Conservation (phyloP, 2,329 filamentous ascomycete genomes). For the Penicillium sp. region DNA sequence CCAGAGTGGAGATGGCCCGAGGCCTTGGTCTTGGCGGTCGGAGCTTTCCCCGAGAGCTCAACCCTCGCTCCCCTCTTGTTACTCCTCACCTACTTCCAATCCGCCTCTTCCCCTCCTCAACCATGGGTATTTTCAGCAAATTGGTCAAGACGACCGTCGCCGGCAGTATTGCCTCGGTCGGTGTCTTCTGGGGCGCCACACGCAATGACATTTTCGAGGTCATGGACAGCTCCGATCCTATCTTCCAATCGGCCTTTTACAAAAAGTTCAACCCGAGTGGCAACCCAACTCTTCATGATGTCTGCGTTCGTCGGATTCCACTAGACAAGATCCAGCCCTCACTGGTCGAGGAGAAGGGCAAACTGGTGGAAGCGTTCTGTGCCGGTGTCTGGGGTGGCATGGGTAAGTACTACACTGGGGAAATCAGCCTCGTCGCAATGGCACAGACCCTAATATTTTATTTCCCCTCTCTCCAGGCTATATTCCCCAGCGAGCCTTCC, state of each 20-base stretch:
- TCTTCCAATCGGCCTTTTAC: constrained; percentile 53
- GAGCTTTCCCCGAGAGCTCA: constrained; percentile 5
- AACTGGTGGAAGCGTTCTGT: constrained; percentile 58
- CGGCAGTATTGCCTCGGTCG: constrained; percentile 43
- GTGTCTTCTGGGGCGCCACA: constrained; percentile 47
- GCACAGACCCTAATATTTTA: background rate
- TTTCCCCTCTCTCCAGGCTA: constrained; percentile 20
- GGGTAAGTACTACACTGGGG: constrained; percentile 41
- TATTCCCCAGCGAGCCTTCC: constrained; percentile 49
- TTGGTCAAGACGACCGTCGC: constrained; percentile 39
- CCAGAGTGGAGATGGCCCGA: background rate
- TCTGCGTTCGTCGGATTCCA: constrained; percentile 55
- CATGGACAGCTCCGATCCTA: constrained; percentile 51
- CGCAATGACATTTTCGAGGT: constrained; percentile 50
- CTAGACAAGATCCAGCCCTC: constrained; percentile 57
- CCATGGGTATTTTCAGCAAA: constrained; percentile 49
- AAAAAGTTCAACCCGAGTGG: constrained; percentile 52
- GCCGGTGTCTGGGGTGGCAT: constrained; percentile 58
- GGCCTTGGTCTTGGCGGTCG: background rate
- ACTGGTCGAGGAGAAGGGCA: constrained; percentile 53
- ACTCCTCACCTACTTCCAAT: background rate
- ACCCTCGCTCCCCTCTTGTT: background rate
- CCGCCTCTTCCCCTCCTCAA: constrained; percentile 1
- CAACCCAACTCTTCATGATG: constrained; percentile 57
- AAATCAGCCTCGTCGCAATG: background rate